Evolutionary conservation across 2,329 filamentous ascomycete species (phyloP), one percentile per base, ranked within the genome.

Genomic region (Botrytis hyacinthi): DNA sequence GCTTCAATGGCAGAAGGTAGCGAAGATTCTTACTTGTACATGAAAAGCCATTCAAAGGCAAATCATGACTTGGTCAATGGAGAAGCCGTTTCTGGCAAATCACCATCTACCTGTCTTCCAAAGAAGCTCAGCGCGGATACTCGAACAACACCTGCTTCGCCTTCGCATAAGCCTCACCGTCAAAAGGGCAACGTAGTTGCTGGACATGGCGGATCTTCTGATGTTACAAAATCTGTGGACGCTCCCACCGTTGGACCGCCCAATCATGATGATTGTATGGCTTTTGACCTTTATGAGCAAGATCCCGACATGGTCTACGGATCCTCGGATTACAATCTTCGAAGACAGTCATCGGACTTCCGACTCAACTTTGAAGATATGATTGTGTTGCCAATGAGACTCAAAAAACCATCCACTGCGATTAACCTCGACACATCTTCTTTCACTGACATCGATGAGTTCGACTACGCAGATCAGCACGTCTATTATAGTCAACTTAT

Each of bases 261-360:
- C 9, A 65, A 65, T 22, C 46, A 57, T 69, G 63, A 73, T 69
- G 71, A 60, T 32, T 69, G 48, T 18, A 69, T 69, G 63, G 40
- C 63, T n/a, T 73, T 73, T 46, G 71, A 69, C 26, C 71, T 73
- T 26, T 73, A 73, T 48, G 71, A 73, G 42, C 71, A 73, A 48
- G 63, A 73, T 18, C 63, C 40, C 29, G 46, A 59, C 40, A 37
- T 54, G 32, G 63, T 69, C 60, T 73, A 61, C 35, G 54, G 40
- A 22, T 71, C 37, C 20, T 48, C 66, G 29, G 51, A 73, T 42
- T 62, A 62, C 32, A 60, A 70, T 29, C 51, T 60, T 61, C 42
- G 57, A 35, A 62, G 68, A 46, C 37, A n/a, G 40, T 70, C 68
- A 35, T 70, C 68, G 14, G 51, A 62, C 16, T 73, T 61, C 20